Evolutionary conservation across 1,284 basidiomycete genomes (phyloP).

Genomic region (Ustilago sp.): DNA sequence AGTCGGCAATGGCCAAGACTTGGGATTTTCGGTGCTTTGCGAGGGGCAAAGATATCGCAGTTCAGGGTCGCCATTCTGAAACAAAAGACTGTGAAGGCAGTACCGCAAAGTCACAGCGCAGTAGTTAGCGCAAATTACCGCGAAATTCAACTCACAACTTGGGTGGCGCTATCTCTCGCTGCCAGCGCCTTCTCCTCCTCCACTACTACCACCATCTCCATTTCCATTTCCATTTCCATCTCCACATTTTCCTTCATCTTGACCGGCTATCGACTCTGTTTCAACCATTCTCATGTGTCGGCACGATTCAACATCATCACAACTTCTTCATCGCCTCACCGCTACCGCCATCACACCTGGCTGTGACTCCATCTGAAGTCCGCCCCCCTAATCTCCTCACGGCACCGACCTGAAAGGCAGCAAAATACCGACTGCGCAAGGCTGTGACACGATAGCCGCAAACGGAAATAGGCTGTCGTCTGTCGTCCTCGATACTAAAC

Average conservation of each 20-base stretch:
- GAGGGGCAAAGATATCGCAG: background rate
- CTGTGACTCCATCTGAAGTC: background rate
- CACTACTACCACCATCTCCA: constrained; percentile 10
- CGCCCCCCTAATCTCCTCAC: background rate
- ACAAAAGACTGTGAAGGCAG: background rate
- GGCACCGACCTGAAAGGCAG: background rate
- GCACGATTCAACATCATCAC: background rate
- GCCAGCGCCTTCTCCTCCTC: constrained; percentile 1
- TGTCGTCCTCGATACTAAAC: background rate
- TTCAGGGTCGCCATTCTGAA: constrained; percentile 2
- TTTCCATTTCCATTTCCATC: constrained; percentile 3
- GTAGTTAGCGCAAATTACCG: background rate
- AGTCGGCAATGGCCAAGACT: background rate
- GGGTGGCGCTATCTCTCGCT: background rate
- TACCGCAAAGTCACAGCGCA: background rate
- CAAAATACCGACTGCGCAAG: background rate
- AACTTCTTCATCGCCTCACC: background rate
- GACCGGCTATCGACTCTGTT: background rate
- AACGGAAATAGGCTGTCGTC: background rate
- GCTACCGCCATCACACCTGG: background rate
- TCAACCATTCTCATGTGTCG: background rate
- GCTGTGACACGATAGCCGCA: background rate
- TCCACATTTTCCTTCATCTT: background rate
- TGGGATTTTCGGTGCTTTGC: constrained; percentile 4
- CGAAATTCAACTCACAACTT: background rate